Evolutionary conservation across 2,329 filamentous ascomycete genomes (phyloP).

Genomic region (Epichloe gansuensis): DNA sequence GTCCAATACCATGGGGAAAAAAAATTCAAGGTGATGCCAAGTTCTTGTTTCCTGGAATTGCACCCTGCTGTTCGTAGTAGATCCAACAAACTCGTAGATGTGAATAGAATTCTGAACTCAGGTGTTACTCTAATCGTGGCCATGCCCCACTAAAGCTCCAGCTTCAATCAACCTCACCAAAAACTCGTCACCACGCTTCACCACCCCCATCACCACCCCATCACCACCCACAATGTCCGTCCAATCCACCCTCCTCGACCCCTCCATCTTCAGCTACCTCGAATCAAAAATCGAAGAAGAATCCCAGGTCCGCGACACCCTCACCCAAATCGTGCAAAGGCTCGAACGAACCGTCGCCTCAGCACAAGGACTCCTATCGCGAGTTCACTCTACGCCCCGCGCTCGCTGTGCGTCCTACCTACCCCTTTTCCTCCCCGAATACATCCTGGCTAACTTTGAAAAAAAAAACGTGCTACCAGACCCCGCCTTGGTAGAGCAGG

Average conservation of each 20-base stretch:
- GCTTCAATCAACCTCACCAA: not conserved
- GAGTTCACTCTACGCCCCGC: constrained; percentile 77
- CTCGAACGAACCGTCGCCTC: constrained; percentile 75
- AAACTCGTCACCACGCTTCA: constrained; percentile 7
- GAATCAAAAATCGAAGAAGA: constrained; percentile 88
- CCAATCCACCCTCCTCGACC: constrained; percentile 43
- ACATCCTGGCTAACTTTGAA: constrained; percentile 2
- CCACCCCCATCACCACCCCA: not conserved
- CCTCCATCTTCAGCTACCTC: constrained; percentile 73
- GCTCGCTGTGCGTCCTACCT: constrained; percentile 31
- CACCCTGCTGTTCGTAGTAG: not conserved
- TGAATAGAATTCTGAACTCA: too few relatives aligned
- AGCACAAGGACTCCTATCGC: constrained; percentile 70
- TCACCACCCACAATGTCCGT: constrained; percentile 18
- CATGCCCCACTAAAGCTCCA: not conserved
- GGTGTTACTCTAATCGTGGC: too few relatives aligned
- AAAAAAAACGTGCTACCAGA: constrained; percentile 27
- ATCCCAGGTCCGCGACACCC: constrained; percentile 63
- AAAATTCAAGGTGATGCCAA: too few relatives aligned
- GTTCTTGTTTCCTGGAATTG: not conserved
- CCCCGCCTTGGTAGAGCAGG: constrained; percentile 51
- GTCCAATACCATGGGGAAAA: too few relatives aligned
- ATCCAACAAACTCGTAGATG: not conserved
- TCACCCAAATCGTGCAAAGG: constrained; percentile 67
- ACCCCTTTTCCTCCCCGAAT: not conserved